Conservation (phyloP, 345 rosid species). For the Lepidium africanum region DNA sequence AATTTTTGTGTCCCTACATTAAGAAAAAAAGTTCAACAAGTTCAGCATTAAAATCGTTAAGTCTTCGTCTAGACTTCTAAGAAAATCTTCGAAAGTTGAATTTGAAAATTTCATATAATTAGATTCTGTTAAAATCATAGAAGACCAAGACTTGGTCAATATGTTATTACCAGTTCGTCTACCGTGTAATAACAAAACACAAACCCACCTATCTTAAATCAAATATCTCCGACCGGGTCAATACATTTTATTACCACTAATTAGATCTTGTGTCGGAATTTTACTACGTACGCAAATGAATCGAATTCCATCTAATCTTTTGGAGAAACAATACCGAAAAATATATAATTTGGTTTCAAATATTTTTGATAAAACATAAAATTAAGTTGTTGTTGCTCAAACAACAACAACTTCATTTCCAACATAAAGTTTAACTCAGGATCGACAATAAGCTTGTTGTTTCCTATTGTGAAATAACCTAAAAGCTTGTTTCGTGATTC, state of each 20-base stretch:
- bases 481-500: slow-evolving; percentile 1
- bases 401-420: no score
- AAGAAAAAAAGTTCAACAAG: slow-evolving; percentile 2
- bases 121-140: neutral
- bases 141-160: slow-evolving; percentile 35
- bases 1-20: neutral
- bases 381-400: no score
- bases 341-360: no score
- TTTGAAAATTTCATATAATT: neutral
- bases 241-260: neutral
- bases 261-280: neutral
- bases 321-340: no score
- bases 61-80: slow-evolving; percentile 27
- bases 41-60: slow-evolving; percentile 12
- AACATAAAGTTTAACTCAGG: no score
- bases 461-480: slow-evolving; percentile 6
- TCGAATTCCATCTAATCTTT: no score
- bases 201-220: neutral
- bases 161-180: slow-evolving; percentile 16
- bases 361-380: no score
- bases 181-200: slow-evolving; percentile 14
- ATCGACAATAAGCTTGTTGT: neutral
- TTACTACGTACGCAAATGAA: neutral
- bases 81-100: slow-evolving; percentile 14
- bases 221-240: slow-evolving; percentile 18